Evolutionary conservation across 1,139 yeast genomes (phyloP).

Genomic region (Geotrichum siamense): DNA sequence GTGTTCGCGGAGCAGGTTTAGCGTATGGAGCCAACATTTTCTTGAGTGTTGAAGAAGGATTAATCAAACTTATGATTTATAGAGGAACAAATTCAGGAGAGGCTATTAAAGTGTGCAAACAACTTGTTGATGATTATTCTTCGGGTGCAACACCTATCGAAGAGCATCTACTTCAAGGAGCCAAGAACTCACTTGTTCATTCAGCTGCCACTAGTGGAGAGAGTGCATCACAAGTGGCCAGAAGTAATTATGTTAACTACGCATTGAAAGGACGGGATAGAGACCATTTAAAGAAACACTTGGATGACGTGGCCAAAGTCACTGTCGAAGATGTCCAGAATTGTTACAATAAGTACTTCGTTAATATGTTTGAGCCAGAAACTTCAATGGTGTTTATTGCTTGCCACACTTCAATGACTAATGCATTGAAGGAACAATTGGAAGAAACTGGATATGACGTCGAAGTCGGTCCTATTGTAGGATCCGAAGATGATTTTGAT

Average conservation of each 20-base stretch:
- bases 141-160: conserved; percentile 51
- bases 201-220: conserved; percentile 60
- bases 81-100: conserved; percentile 78
- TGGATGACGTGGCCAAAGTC: conserved; percentile 35
- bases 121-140: conserved; percentile 57
- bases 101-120: conserved; percentile 61
- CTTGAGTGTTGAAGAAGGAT: conserved; percentile 59
- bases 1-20: conserved; percentile 89
- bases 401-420: conserved; percentile 61
- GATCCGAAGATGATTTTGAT: conserved; percentile 10
- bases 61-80: conserved; percentile 58
- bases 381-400: conserved; percentile 60
- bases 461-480: conserved; percentile 29
- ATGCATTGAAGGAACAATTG: conserved; percentile 45
- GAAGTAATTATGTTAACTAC: conserved; percentile 56
- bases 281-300: conserved; percentile 42
- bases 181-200: conserved; percentile 68
- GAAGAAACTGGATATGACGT: conserved; percentile 53
- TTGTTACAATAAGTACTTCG: conserved; percentile 47
- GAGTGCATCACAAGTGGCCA: conserved; percentile 51
- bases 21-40: conserved; percentile 80
- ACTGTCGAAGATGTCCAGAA: conserved; percentile 50
- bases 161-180: conserved; percentile 53
- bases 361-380: conserved; percentile 47
- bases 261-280: conserved; percentile 67